Conservation (phyloP, 306 rosid species). For the Mimosa pudica region DNA sequence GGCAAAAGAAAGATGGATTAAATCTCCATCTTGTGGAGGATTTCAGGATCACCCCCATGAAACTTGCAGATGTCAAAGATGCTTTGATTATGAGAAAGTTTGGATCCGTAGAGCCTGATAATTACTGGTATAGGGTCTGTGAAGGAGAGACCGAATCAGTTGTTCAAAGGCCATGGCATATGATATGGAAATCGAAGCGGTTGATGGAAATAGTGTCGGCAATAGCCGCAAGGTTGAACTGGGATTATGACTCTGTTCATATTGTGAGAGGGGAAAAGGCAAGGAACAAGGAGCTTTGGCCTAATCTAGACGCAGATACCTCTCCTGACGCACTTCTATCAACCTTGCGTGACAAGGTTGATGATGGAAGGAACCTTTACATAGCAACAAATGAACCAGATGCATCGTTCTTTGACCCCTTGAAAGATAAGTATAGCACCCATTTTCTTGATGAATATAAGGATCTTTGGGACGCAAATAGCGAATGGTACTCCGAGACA, state of each 20-base stretch:
- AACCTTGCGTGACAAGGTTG: conserved; percentile 70
- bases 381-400: conserved; percentile 86
- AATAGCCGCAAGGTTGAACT: conserved; percentile 76
- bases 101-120: conserved; percentile 89
- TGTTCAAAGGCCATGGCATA: conserved; percentile 92
- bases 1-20: conserved; percentile 76
- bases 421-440: conserved; percentile 84
- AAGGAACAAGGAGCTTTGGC: conserved; percentile 90
- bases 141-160: conserved; percentile 94
- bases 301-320: conserved; percentile 86
- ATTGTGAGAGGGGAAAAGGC: conserved; percentile 96
- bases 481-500: conserved; percentile 87
- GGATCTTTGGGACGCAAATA: conserved; percentile 84
- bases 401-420: conserved; percentile 69
- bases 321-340: conserved; percentile 79
- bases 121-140: conserved; percentile 95
- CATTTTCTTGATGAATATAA: conserved; percentile 92
- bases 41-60: conserved; percentile 81
- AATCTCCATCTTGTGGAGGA: conserved; percentile 82
- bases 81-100: conserved; percentile 88
- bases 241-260: conserved; percentile 94
- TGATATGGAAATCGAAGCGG: conserved; percentile 92
- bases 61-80: conserved; percentile 70
- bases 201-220: conserved; percentile 93
- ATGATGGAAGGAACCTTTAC: conserved; percentile 85